phyloP scores from a whole-genome alignment of 2,329 filamentous ascomycete genomes.

The Aspergillus cejpii region DNA sequence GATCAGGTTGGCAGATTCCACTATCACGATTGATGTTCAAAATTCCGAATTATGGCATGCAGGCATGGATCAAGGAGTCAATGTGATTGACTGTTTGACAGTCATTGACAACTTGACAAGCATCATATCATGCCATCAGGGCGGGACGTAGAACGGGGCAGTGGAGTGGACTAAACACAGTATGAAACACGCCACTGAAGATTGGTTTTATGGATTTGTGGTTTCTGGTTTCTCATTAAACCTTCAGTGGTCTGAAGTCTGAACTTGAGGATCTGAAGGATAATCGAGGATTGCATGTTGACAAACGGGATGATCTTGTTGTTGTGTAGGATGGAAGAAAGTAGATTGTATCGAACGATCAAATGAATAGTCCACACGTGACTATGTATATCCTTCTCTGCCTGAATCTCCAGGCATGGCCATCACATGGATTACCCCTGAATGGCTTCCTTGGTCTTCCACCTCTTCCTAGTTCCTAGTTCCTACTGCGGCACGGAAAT shows the following conservation, averaged over 20 bases:
- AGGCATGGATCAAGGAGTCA: not conserved
- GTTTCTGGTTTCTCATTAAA: not conserved
- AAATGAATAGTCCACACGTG: too few species aligned
- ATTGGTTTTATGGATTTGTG: not conserved
- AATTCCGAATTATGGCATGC: not conserved
- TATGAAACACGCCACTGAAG: slow-evolving; percentile 1
- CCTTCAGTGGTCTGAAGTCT: not conserved
- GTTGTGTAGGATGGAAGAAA: too few species aligned
- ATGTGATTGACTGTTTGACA: too few species aligned
- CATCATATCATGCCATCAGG: not conserved
- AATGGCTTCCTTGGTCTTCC: not conserved
- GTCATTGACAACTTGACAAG: too few species aligned
- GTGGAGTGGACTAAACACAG: slow-evolving; percentile 2
- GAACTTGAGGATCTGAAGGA: not conserved
- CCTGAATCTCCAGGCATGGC: not conserved
- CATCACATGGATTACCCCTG: too few species aligned
- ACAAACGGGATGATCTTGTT: too few species aligned
- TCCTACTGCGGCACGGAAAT: not conserved
- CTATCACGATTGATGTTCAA: not conserved
- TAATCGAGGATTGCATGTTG: too few species aligned
- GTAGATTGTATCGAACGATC: too few species aligned
- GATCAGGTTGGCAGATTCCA: not conserved
- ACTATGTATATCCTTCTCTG: too few species aligned
- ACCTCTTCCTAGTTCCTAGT: too few species aligned
- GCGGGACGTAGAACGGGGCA: slow-evolving; percentile 1